These are phyloP conservation scores for Aspergillus sclerotialis DNA, from an alignment of 2,329 filamentous ascomycete species.

Conservation along the genomic window DNA sequence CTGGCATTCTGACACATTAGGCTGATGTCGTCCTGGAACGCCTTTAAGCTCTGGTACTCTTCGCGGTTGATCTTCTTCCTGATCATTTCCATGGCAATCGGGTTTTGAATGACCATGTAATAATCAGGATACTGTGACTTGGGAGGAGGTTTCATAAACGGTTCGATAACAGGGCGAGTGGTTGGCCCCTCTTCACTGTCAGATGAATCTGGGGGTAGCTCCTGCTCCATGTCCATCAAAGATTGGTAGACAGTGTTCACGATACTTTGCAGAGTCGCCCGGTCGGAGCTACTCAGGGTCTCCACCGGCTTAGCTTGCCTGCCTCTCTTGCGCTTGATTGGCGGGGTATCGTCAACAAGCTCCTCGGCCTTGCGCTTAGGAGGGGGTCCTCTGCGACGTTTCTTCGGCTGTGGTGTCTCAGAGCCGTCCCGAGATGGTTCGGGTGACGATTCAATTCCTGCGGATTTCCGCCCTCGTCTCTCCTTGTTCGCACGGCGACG, in stretches of 20 bases:
- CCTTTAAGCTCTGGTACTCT: conserved; percentile 75
- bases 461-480: conserved; percentile 45
- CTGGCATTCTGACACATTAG: conserved; percentile 84
- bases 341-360: conserved; percentile 68
- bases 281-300: conserved; percentile 61
- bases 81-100: conserved; percentile 95
- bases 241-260: conserved; percentile 70
- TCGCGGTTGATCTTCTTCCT: conserved; percentile 93
- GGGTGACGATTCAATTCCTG: conserved; percentile 70
- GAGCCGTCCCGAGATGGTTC: conserved; percentile 73
- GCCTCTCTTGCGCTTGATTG: conserved; percentile 69
- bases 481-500: conserved; percentile 70
- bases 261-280: conserved; percentile 70
- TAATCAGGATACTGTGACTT: conserved; percentile 91
- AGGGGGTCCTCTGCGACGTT: conserved; percentile 68
- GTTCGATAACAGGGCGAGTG: conserved; percentile 80
- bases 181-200: conserved; percentile 47
- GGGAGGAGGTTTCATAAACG: conserved; percentile 84
- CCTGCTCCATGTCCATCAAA: conserved; percentile 77
- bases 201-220: conserved; percentile 48
- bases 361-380: conserved; percentile 86
- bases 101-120: conserved; percentile 84
- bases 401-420: conserved; percentile 69
- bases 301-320: conserved; percentile 64
- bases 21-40: conserved; percentile 75